Evolutionary conservation across 2,329 filamentous ascomycete genomes (phyloP), one percentile per base, ranked within the genome.

Genomic region (Tolypocladium album): DNA sequence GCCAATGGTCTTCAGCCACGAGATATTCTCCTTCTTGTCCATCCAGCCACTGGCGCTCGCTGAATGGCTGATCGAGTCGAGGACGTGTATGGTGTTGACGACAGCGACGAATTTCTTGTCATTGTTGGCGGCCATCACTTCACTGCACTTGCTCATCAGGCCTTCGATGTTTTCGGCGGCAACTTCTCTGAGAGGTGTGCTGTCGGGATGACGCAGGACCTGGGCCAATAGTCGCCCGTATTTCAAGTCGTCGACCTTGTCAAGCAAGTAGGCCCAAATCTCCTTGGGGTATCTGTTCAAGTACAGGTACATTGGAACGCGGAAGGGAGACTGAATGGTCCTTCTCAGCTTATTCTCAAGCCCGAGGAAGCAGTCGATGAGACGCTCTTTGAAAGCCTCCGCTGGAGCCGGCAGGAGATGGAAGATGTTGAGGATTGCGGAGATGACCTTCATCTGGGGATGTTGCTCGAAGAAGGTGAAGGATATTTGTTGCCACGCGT

Each of bases 381-480:
- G 82, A 38, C 89, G 85, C 62, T 92, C 90, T 73, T 97, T 92
- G 72, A 99, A 99, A 20, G 88, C 86, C 62, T 92, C 90, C 1
- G 95, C 95, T 12, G 91, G 91, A 0, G 90, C 83, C 0, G 95
- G 94, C 5, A 99, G 80, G n/a, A 99, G 82, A 71, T 97, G 92
- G 72, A 99, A 99, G 60, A 99, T 93, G 69, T 96, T 94, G 72
- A 99, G 88, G 59, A 97, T 95, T 0, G 93, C 90, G 3, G 92
- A 89, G 43, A 97, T 91, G 55, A 97, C 89, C 75, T 94, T 96
- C 88, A 99, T 96, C 66, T 90, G 87, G 17, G 85, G 83, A 66
- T 94, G 89, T 70, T 97, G 92, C 72, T 99, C 95, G 61, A 97
- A 90, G 65, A 97, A 87, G 1, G 88, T 92, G 73, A 99, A 99